A percentile compares a stretch with the other conserved stretches of the same genome.
Evolutionary conservation across 1,284 basidiomycete genomes (phyloP).

Genomic region (Dichomitus squalens): DNA sequence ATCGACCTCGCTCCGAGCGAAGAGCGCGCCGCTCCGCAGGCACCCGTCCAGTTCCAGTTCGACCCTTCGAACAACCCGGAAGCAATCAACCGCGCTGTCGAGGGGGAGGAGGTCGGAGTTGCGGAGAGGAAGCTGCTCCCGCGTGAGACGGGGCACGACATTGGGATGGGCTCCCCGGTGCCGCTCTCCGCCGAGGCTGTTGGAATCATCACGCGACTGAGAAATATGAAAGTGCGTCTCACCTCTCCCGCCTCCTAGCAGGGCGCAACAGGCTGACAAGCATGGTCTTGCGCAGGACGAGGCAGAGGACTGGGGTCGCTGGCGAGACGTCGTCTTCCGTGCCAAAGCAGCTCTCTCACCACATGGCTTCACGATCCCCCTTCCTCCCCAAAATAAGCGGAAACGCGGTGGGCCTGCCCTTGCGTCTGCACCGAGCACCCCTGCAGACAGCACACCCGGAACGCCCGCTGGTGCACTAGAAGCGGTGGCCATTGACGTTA

Average conservation of each 20-base stretch:
- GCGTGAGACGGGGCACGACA: conserved; percentile 82
- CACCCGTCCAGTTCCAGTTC: conserved; percentile 56
- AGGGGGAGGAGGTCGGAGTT: neutral
- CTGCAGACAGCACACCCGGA: neutral
- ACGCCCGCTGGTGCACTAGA: neutral
- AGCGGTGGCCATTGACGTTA: neutral
- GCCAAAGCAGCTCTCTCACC: conserved; percentile 66
- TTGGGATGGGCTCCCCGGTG: conserved; percentile 89
- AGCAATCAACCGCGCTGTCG: conserved; percentile 20
- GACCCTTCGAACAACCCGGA: conserved; percentile 38
- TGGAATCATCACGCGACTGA: conserved; percentile 80
- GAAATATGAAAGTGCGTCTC: conserved; percentile 77
- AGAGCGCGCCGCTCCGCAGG: conserved; percentile 63
- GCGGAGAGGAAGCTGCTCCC: conserved; percentile 54
- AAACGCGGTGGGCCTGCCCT: conserved; percentile 52
- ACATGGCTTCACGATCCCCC: conserved; percentile 45
- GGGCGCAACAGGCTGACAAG: too few relatives aligned
- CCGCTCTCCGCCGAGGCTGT: conserved; percentile 84
- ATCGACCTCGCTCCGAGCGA: conserved; percentile 71
- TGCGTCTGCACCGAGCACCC: neutral
- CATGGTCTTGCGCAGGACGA: conserved; percentile 65
- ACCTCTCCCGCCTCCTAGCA: too few relatives aligned
- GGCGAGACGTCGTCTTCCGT: conserved; percentile 82
- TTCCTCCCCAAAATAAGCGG: conserved; percentile 59
- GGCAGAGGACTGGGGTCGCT: conserved; percentile 90